Conservation (phyloP, 805 yeast genomes). For the Spathaspora passalidarum region DNA sequence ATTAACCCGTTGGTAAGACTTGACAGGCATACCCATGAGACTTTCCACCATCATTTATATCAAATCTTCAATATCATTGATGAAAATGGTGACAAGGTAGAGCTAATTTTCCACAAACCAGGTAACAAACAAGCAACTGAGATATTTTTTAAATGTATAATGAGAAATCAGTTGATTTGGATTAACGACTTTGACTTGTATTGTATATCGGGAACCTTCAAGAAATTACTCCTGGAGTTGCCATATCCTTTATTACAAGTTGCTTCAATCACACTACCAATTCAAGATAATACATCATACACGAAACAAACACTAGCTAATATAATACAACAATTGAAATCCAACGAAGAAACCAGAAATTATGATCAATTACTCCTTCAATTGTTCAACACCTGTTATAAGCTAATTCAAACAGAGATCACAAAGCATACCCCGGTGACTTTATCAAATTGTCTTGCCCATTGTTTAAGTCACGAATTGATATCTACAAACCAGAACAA, state of each 20-base stretch:
- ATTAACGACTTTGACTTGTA: constrained; percentile 56
- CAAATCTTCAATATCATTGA: constrained; percentile 50
- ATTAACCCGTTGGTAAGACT: constrained; percentile 19
- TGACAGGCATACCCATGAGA: constrained; percentile 15
- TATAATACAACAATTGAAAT: constrained; percentile 27
- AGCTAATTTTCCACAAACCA: constrained; percentile 53
- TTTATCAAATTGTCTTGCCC: constrained; percentile 47
- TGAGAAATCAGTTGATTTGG: constrained; percentile 51
- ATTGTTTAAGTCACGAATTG: constrained; percentile 54
- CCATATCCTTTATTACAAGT: constrained; percentile 55
- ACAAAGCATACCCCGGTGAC: constrained; percentile 45
- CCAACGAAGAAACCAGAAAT: constrained; percentile 3
- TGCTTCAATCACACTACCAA: constrained; percentile 48
- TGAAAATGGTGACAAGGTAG: constrained; percentile 40
- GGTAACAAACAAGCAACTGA: constrained; percentile 48
- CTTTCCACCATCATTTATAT: constrained; percentile 42
- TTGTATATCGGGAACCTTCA: constrained; percentile 46
- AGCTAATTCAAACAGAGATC: constrained; percentile 32
- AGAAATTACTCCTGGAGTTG: constrained; percentile 48
- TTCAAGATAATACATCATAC: constrained; percentile 46
- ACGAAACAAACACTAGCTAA: constrained; percentile 34
- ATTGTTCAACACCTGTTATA: constrained; percentile 36
- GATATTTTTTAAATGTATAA: constrained; percentile 48
- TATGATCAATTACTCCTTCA: constrained; percentile 39
- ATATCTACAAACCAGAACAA: constrained; percentile 41